Base-by-base conservation (phyloP, 768 basidiomycete genomes). In the Multifurca ochricompacta region DNA sequence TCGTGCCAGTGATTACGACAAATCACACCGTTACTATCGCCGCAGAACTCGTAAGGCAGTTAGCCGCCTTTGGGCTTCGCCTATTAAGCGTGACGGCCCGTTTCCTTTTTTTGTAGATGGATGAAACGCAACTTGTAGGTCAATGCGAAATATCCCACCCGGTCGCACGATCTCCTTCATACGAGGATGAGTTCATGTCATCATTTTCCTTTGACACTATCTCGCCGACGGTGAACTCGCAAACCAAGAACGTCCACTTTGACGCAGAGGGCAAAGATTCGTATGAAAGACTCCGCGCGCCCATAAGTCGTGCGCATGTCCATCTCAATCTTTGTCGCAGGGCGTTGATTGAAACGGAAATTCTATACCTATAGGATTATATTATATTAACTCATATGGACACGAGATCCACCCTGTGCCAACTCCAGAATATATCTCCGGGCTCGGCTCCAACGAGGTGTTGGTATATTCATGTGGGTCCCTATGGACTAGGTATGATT, bases 11-110 rank as follows among this genome's bases (percentile, higher is more conserved):
- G 3, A 87, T 98, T 59, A 82, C 94, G 36, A 98, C 94, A 11
- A 94, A 91, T 68, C 90, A 91, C 67, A 92, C 88, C 0, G 91
- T 92, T n/a, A 96, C 93, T 13, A 92, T 98, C 58, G 90, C 92
- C 35, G 91, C 86, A 21, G 86, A 94, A 68, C 75, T 95, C 63
- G 87, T 81, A 21, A 45, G 49, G 18, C n/a, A 19, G 28, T 39
- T 16, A 11, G 18, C 28, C 14, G 27, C 64, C 74, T 13, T 32
- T 35, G 43, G 32, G 45, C 57, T 30, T 53, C 36, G 16, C 19
- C 21, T 9, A 9, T 41, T 32, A 23, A 18, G 30, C 11, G 44
- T 55, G n/a, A n/a, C n/a, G n/a, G n/a, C n/a, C n/a, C 14, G 36
- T 42, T n/a, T 48, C 35, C 19, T n/a, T 44, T 14, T 45, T 25